A percentile compares a stretch with the other conserved stretches of the same genome.
These are phyloP conservation scores for Solanum virginianum DNA, from an alignment of 257 asterid species.

Conservation along the genomic window DNA sequence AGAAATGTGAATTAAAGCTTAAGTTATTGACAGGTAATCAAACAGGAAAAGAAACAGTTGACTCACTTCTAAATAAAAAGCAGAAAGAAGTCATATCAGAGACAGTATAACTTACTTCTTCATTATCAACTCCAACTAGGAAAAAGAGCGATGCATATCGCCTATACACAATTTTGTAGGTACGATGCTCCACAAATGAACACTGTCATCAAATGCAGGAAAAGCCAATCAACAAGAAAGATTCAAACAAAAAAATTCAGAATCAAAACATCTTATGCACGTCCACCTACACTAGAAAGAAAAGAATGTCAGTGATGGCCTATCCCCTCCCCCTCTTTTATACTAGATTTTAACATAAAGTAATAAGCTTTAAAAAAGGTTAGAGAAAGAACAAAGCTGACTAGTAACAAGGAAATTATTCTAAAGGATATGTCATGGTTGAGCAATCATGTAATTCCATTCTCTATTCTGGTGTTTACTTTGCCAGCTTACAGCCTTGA, in stretches of 20 bases:
- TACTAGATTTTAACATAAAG: not conserved
- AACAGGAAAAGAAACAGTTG: not conserved
- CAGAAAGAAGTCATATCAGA: not conserved
- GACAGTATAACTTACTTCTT: constrained; percentile 55
- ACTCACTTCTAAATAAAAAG: not conserved
- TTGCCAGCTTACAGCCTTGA: not conserved
- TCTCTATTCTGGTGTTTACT: not conserved
- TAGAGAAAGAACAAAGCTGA: not conserved
- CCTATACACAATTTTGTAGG: constrained; percentile 83
- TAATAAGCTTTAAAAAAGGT: not conserved
- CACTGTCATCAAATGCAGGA: constrained; percentile 43
- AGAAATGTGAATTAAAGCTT: not conserved
- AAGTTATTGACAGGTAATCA: not conserved
- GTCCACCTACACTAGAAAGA: not conserved
- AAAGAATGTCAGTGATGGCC: not conserved
- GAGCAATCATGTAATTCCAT: not conserved
- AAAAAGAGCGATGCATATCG: constrained; percentile 88
- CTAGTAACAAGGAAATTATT: not conserved
- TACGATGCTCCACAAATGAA: constrained; percentile 95
- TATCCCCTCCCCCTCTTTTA: not conserved
- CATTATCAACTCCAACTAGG: constrained; percentile 97
- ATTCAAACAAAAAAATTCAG: not conserved
- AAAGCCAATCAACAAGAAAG: not conserved
- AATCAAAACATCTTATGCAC: not conserved
- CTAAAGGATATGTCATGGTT: not conserved